phyloP scores from a whole-genome alignment of 2,329 filamentous ascomycete genomes.

The Fusarium longipes region DNA sequence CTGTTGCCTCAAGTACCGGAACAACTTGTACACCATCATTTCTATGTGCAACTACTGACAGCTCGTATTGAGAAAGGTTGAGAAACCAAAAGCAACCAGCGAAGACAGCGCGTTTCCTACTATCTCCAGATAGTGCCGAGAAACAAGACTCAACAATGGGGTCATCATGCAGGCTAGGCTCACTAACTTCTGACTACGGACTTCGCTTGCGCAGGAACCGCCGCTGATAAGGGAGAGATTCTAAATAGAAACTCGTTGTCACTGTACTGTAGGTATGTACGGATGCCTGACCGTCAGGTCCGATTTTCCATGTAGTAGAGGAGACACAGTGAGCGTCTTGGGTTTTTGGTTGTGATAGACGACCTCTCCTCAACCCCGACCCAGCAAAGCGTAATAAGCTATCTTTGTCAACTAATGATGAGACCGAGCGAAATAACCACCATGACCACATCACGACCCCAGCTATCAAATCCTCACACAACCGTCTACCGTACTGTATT shows the following conservation, averaged over 20 bases:
- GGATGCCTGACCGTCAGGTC: background rate
- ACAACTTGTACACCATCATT: slow-evolving; percentile 33
- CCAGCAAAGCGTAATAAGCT: background rate
- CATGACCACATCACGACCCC: slow-evolving; percentile 38
- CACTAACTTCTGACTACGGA: slow-evolving; percentile 37
- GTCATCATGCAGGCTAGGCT: slow-evolving; percentile 31
- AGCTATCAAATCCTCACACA: slow-evolving; percentile 39
- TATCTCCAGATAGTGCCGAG: slow-evolving; percentile 19
- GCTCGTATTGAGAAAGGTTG: slow-evolving; percentile 41
- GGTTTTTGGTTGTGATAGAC: slow-evolving; percentile 4
- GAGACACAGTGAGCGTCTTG: slow-evolving; percentile 4
- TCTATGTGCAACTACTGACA: slow-evolving; percentile 39
- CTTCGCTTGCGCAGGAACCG: slow-evolving; percentile 42
- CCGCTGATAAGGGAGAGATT: slow-evolving; percentile 1
- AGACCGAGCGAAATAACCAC: slow-evolving; percentile 39
- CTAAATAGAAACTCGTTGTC: background rate
- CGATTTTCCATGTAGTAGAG: no score
- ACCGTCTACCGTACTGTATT: slow-evolving; percentile 20
- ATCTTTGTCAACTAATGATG: slow-evolving; percentile 11
- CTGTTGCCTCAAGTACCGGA: slow-evolving; percentile 32
- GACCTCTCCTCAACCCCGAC: slow-evolving; percentile 4
- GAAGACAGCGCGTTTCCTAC: background rate
- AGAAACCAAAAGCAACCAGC: slow-evolving; percentile 32
- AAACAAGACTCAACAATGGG: slow-evolving; percentile 13
- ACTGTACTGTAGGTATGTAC: background rate